These are phyloP conservation scores for Cercospora janseana DNA, from an alignment of 2,329 filamentous ascomycete genomes.

Conservation along the genomic window DNA sequence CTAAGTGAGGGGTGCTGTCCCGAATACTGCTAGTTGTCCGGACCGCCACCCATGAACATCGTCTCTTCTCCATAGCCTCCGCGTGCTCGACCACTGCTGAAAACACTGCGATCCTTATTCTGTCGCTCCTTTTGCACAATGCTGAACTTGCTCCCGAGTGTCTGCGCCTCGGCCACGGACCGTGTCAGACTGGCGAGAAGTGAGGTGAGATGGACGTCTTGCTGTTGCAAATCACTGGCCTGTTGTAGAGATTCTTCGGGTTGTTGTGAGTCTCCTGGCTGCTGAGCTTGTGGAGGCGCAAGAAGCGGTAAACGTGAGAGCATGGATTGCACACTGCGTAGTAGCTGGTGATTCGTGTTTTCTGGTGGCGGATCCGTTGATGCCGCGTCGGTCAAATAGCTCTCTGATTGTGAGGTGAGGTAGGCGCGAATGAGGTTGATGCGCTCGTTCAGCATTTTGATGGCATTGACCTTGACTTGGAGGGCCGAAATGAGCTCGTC, in stretches of 20 bases:
- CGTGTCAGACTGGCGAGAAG: conserved; percentile 74
- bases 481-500: conserved; percentile 67
- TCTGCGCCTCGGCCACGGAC: conserved; percentile 67
- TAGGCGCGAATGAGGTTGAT: conserved; percentile 62
- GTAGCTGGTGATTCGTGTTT: conserved; percentile 62
- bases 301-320: conserved; percentile 80
- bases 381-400: conserved; percentile 55
- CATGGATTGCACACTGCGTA: conserved; percentile 85
- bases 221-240: conserved; percentile 67
- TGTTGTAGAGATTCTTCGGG: conserved; percentile 46
- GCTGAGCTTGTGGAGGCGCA: conserved; percentile 63
- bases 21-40: conserved; percentile 18
- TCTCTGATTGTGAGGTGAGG: conserved; percentile 67
- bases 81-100: conserved; percentile 15
- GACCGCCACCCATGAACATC: conserved; percentile 22
- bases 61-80: conserved; percentile 25
- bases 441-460: conserved; percentile 79
- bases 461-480: conserved; percentile 84
- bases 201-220: conserved; percentile 77
- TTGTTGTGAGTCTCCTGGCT: conserved; percentile 55
- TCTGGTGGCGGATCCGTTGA: conserved; percentile 39
- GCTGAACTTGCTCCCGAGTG: conserved; percentile 71
- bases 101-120: conserved; percentile 33
- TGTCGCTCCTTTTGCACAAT: conserved; percentile 44
- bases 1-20: background rate